Evolutionary conservation across 768 basidiomycete species (phyloP), one percentile per base, ranked within the genome.

Genomic region (Sarcodon aspratus): DNA sequence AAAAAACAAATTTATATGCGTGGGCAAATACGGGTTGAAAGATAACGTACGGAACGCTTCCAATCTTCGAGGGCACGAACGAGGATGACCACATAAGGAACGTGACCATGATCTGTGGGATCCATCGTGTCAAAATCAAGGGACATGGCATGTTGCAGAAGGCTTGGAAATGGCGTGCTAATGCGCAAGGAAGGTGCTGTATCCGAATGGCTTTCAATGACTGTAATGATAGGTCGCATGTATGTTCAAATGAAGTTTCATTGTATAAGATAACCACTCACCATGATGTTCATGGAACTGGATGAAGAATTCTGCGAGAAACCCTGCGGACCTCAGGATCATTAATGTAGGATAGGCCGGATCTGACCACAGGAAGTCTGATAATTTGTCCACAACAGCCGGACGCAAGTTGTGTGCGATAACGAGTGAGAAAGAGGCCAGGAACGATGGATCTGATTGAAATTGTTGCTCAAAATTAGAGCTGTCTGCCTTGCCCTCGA

Each of bases 71-170:
- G 60, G 1, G 78, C 82, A 13, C 82, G 82, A 36, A 97, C 83
- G 36, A 98, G 79, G 50, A 98, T 84, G 50, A 91, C 69, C 44
- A 95, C 82, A 57, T 88, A 96, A 0, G 96, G 94, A 33, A 98
- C 69, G 61, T 99, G 95, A 0, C 76, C 77, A 59, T 96, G 92
- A 47, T 92, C 86, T 10, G 87, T 93, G 17, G 81, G 78, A 61
- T 98, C 93, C 78, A 97, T 79, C 21, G 70, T 68, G 13, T 74
- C 74, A 50, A 93, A 75, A 54, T 96, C 82, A 45, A 95, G 69
- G 0, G 75, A 71, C 11, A 74, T 60, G 0, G 91, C 80, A 62
- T 87, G 82, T 46, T 85, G 73, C 48, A 83, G 72, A 6, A 99
- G 77, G 0, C 79, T 75, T 0, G 87, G 82, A 72, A 97, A 97